Base-by-base conservation (phyloP, 192 early-diverging fungal species). In the Podila minutissima region DNA sequence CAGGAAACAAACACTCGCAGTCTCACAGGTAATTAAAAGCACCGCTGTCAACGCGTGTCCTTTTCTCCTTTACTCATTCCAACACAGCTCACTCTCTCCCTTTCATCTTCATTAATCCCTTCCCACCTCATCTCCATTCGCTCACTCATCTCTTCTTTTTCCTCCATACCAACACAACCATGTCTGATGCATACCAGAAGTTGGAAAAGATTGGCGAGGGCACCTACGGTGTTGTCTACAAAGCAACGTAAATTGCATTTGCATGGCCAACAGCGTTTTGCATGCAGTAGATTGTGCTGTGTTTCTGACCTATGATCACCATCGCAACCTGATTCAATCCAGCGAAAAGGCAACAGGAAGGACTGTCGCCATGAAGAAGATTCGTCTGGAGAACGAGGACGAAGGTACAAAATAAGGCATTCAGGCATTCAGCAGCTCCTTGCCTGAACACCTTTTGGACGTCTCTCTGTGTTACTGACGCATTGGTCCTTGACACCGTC, bases 141-240 rank as follows among this genome's bases (percentile, higher is more conserved):
- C 38, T 15, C 67, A 62, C 38, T 48, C 55, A 51, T 20, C 4
- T 28, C 51, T 5, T 20, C 1, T 38, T 28, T 37, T 2, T n/a
- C 1, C 29, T 33, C 33, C 32, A 12, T 32, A 55, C 24, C 28
- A 17, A n/a, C 28, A 38, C n/a, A 1, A 17, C 20, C 37, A 60
- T 60, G 59, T 64, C 65, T 17, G 88, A 88, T 31, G 87, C 87
- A 50, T 95, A 93, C 75, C 71, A 86, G 29, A 94, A 93, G 74
- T 82, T 93, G 26, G 89, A 92, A 73, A 95, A 95, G 85, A 87
- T 95, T 62, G 94, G 94, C 72, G 94, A 95, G 75, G 94, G 94
- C 69, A 94, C 93, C 29, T 95, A 95, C 38, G 94, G 94, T 28
- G 89, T 93, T 35, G 94, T 95, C 20, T 95, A 91, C 83, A 92